Evolutionary conservation across 768 basidiomycete species (phyloP), one percentile per base, ranked within the genome.

Genomic region (Auriscalpium microsporum): DNA sequence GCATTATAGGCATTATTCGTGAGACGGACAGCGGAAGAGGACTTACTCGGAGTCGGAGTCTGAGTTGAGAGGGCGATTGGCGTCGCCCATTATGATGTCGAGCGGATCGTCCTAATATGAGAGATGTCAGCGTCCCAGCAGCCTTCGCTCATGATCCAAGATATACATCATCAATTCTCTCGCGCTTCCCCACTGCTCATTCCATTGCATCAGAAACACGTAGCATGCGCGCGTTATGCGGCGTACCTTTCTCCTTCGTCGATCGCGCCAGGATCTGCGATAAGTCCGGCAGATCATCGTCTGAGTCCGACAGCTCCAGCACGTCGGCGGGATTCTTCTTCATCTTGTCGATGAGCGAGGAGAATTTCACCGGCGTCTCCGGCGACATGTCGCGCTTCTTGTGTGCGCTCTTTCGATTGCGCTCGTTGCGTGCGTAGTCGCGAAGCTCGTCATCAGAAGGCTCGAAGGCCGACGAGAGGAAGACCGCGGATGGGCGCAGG

Each of bases 391-490:
- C 50, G 47, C 53, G 54, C 10, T 56, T 48, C 44, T 57, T 42
- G 52, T 57, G 28, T 53, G 63, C 46, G 55, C 63, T 45, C 70
- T 70, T 4, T 4, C 28, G 28, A 8, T 42, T 4, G 58, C 65
- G 72, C 21, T 50, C 48, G 8, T 65, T 64, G n/a, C 71, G 72
- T 14, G 68, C 67, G 17, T 76, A 71, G 5, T 70, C 63, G 13
- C 66, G 66, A 9, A 87, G 62, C 54, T 87, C 84, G 38, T 82
- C 78, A 3, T 76, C 75, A 0, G 79, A 74, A 0, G 89, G 86
- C 62, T 86, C 80, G 63, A 93, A 92, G 0, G 87, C 86, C 2
- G 69, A 66, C 1, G 82, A 74, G 46, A 74, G 74, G 76, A 86
- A 93, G 33, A 84, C 69, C 52, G 75, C 77, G 28, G 68, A 68